Evolutionary conservation across 1,139 yeast species (phyloP), one percentile per base, ranked within the genome.

Genomic region (Kodamaea alishanica): DNA sequence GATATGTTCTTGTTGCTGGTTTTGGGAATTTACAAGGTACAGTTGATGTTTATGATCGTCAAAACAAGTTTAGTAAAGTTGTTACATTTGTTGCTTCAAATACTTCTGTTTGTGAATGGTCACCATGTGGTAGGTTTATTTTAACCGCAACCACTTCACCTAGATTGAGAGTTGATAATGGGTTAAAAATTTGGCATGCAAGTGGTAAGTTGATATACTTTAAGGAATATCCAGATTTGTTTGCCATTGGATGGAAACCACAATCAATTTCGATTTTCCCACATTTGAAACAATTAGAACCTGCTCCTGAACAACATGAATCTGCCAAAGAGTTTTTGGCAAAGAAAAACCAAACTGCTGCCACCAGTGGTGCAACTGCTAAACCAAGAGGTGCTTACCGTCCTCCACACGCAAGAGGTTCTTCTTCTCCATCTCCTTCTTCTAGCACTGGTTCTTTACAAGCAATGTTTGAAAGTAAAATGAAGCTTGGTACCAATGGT

Each of bases 21-120:
- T 94, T 94, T 63, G 99, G 99, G 53, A 94, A 94, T 65, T 77
- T 94, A 61, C 97, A 90, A 67, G 99, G 99, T 45, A 81, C 92
- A 8, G 95, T 94, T 47, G 97, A 94, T 58, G 84, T 94, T 45
- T 84, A 90, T 59, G 98, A 94, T 68, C 85, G 97, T 60, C 89
- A 84, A 61, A 81, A 84, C 58, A 86, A 86, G 62, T 92, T 89
- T 61, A 65, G 74, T 44, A 86, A 87, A 62, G 77, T 92, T 38
- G 73, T 89, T 11, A 76, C 88, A 27, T 85, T 92, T 58, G 89
- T 87, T 58, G 98, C 97, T 4, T 69, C 96, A 34, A 94, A 94
- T 66, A 89, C 97, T 8, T 84, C 95, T 24, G 95, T 84, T 34
- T 90, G 97, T 61, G 89, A 86, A 61, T 94, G 98, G 98, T 83